Conservation (phyloP, 352 stramenopile genomes). For the Globisporangium viniferum region DNA sequence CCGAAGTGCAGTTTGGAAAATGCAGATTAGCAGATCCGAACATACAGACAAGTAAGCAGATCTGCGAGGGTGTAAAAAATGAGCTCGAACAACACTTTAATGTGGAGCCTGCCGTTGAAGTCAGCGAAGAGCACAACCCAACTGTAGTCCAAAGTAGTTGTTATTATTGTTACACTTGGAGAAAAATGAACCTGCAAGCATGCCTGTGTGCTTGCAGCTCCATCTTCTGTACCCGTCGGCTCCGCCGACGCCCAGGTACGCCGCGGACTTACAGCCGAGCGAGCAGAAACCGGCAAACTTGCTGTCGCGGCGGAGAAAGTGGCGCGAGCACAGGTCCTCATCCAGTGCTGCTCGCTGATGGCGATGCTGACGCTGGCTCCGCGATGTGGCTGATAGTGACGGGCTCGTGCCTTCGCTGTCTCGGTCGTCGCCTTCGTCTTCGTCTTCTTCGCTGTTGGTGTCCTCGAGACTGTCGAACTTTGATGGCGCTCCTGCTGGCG, state of each 20-base stretch:
- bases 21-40: too few relatives aligned
- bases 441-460: neutral
- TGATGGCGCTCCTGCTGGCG: neutral
- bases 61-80: too few relatives aligned
- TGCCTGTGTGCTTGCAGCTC: neutral
- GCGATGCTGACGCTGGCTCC: conserved; percentile 5
- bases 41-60: too few relatives aligned
- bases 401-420: neutral
- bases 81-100: too few relatives aligned
- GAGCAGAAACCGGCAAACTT: conserved; percentile 34
- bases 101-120: too few relatives aligned
- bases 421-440: neutral
- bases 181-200: neutral
- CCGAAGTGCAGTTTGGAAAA: too few relatives aligned
- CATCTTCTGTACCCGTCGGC: neutral
- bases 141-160: too few relatives aligned
- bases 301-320: conserved; percentile 28
- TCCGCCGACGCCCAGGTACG: conserved; percentile 21
- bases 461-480: conserved; percentile 14
- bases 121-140: too few relatives aligned
- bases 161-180: neutral
- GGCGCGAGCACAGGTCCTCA: conserved; percentile 29
- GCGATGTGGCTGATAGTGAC: neutral
- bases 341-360: conserved; percentile 2
- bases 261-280: conserved; percentile 40